phyloP scores from a whole-genome alignment of 352 stramenopile genomes.

The Globisporangium acanthophoron region DNA sequence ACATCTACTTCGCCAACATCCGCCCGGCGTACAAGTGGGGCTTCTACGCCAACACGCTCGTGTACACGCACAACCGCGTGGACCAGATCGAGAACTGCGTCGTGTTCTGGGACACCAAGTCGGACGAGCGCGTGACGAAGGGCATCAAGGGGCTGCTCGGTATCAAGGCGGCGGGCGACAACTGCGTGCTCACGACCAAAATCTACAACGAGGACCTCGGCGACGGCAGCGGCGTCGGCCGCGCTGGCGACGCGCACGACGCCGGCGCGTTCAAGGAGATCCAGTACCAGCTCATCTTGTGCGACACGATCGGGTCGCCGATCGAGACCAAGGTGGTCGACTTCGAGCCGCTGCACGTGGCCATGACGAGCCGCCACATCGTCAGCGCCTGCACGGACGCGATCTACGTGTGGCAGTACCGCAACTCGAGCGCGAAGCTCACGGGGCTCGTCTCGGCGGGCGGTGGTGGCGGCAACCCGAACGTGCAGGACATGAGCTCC shows the following conservation, averaged over 20 bases:
- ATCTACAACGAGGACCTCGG: constrained; percentile 72
- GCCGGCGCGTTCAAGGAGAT: constrained; percentile 40
- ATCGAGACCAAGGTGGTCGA: constrained; percentile 84
- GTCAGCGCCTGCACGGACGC: constrained; percentile 71
- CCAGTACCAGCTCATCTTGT: constrained; percentile 85
- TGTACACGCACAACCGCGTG: constrained; percentile 88
- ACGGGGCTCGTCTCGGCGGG: constrained; percentile 40
- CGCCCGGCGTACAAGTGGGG: constrained; percentile 90
- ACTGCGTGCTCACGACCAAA: constrained; percentile 84
- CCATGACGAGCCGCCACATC: constrained; percentile 86
- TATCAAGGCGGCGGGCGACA: constrained; percentile 82
- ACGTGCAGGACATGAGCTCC: constrained; percentile 41
- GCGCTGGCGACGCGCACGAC: constrained; percentile 10
- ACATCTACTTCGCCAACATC: constrained; percentile 96
- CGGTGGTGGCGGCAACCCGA: constrained; percentile 16
- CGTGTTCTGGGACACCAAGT: constrained; percentile 91
- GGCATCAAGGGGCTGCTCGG: constrained; percentile 73
- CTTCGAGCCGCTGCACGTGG: constrained; percentile 78
- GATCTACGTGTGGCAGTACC: constrained; percentile 94
- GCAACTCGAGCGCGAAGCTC: constrained; percentile 72
- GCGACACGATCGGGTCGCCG: constrained; percentile 77
- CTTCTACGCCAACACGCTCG: constrained; percentile 86
- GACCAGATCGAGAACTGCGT: constrained; percentile 87
- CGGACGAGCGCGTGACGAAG: constrained; percentile 82
- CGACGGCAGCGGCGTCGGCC: constrained; percentile 9